phyloP scores from a whole-genome alignment of 345 rosid species.

The Hibiscus tridactylites region DNA sequence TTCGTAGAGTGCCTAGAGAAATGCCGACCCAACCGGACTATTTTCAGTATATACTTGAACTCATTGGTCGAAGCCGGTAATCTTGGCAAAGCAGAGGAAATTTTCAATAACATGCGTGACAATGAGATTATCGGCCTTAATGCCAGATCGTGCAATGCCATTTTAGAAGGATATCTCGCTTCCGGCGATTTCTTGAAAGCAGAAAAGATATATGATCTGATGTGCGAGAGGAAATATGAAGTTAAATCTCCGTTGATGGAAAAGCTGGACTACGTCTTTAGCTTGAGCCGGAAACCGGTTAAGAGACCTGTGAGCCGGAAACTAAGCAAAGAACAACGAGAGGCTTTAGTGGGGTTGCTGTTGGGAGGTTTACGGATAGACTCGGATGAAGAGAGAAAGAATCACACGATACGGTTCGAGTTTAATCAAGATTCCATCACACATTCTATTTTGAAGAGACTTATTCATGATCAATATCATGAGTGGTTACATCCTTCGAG shows the following conservation, averaged over 20 bases:
- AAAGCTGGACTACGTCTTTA: slow-evolving; percentile 52
- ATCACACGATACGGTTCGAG: slow-evolving; percentile 47
- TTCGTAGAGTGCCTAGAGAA: slow-evolving; percentile 55
- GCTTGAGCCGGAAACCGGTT: slow-evolving; percentile 41
- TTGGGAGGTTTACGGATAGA: slow-evolving; percentile 71
- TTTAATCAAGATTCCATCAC: slow-evolving; percentile 41
- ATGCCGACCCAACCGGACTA: slow-evolving; percentile 49
- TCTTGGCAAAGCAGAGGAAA: slow-evolving; percentile 53
- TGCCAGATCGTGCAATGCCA: slow-evolving; percentile 52
- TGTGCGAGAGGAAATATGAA: slow-evolving; percentile 65
- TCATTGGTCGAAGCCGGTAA: slow-evolving; percentile 52
- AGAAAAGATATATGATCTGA: slow-evolving; percentile 53
- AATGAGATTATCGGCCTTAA: slow-evolving; percentile 43
- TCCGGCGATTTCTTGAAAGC: slow-evolving; percentile 51
- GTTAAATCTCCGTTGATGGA: slow-evolving; percentile 45
- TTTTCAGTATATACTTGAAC: slow-evolving; percentile 60
- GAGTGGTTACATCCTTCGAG: slow-evolving; percentile 71
- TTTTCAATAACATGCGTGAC: slow-evolving; percentile 46
- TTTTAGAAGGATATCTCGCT: slow-evolving; percentile 50
- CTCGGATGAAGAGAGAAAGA: slow-evolving; percentile 50
- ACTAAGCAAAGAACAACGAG: slow-evolving; percentile 76
- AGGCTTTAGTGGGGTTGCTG: slow-evolving; percentile 72
- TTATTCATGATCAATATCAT: slow-evolving; percentile 50
- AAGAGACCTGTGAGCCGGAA: slow-evolving; percentile 51
- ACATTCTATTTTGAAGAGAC: slow-evolving; percentile 49